Evolutionary conservation across 495 filamentous ascomycete species (phyloP), one percentile per base, ranked within the genome.

Genomic region (Stereocaulon alpinum): DNA sequence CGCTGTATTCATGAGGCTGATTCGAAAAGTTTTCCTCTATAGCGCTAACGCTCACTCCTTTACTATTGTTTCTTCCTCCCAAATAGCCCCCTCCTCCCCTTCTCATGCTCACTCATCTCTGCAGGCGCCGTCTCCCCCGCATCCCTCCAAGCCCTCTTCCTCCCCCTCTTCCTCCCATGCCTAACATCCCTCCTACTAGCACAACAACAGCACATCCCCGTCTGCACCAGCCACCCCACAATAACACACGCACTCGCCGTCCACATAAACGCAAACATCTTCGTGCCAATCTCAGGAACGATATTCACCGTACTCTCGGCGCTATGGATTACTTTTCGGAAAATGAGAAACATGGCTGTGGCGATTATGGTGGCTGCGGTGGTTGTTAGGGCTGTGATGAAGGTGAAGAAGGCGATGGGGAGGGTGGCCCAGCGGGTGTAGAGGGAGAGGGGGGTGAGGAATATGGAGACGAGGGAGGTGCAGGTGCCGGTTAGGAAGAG

Each of bases 251-350:
- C 86, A 0, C 80, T 76, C 0, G 84, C 89, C 40, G 87, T 77
- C 91, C 91, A 96, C 87, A 95, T 90, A 64, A 95, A 94, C 0
- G 75, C 85, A 66, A 95, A 80, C 90, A 96, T 94, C 63, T 78
- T 74, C 6, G 61, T 73, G 3, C 91, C 90, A 6, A 95, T 66
- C 14, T 77, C 70, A 4, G 86, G 88, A 9, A 73, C 68, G 63
- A 96, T 92, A 66, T 95, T 93, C 18, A 96, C 70, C 34, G 82
- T 80, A 63, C 72, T 70, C 77, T 80, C 61, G 66, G 79, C 72
- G 72, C 78, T 70, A 32, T 69, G 68, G 63, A 93, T 81, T 22
- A 89, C 86, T 49, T 83, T 83, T 42, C 80, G 77, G 73, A 95
- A 90, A 50, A 91, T 84, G 37, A 83, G 65, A 65, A 87, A 90